Evolutionary conservation across 108 stramenopile species (phyloP), one percentile per base, ranked within the genome.

Genomic region (Epithemia pelagica): DNA sequence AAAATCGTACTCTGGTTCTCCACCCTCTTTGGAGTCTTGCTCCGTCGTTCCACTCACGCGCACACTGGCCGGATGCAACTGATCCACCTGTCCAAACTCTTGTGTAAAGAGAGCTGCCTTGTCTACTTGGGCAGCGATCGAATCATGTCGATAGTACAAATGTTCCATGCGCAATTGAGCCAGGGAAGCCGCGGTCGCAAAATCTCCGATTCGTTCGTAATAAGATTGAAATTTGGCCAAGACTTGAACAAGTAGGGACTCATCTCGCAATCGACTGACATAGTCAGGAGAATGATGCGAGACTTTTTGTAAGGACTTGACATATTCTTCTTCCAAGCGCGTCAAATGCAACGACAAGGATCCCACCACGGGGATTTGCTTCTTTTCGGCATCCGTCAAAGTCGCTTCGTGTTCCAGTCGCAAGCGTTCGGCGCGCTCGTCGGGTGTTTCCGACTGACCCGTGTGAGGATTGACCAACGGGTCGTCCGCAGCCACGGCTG

Each of bases 61-160:
- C 10, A 80, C 73, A 75, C 90, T 87, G 18, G 93, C 92, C 0
- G 95, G 92, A 76, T 96, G 95, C 26, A 96, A 72, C 66, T 82
- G 74, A 54, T 66, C 68, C 19, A 78, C 74, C 53, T 86, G 88
- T 32, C 92, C 92, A 58, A 74, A 85, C 55, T 67, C 54, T 18
- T 79, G 62, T 62, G 80, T 72, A 69, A 94, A 94, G 58, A 72
- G 71, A 2, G 84, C 73, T 27, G 91, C 94, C 68, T 79, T 71
- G 66, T 85, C 88, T 7, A 99, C 95, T 71, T 89, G 88, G 56
- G 65, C 68, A 53, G 89, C 94, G 71, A 97, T 91, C 55, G 91
- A 75, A 66, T 96, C 95, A 72, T 97, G 97, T 64, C 93, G 90
- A 77, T 99, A 99, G 85, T 99, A 98, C 54, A 96, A 67, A 72